phyloP scores from a whole-genome alignment of 495 filamentous ascomycete species.

The Rhizodiscina lignyota region DNA sequence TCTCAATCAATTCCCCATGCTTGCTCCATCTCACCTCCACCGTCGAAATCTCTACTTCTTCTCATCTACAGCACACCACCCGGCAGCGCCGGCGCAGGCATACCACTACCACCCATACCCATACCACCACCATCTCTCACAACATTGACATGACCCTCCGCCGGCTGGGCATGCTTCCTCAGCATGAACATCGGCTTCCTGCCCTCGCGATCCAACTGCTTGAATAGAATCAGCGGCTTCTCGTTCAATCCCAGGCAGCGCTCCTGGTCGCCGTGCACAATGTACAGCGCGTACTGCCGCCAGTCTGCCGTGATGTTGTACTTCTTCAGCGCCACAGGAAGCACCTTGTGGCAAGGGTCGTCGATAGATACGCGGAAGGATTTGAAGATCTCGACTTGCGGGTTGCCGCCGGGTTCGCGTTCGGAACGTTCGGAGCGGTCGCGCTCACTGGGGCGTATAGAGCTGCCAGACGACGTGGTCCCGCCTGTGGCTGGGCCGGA shows the following conservation, averaged over 20 bases:
- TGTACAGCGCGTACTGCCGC: constrained; percentile 93
- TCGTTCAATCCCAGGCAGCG: constrained; percentile 82
- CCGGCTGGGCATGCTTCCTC: constrained; percentile 39
- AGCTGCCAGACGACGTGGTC: too few relatives aligned
- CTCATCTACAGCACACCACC: background rate
- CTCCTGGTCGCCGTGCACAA: constrained; percentile 94
- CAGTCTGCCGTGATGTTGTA: constrained; percentile 97
- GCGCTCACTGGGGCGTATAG: too few relatives aligned
- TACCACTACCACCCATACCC: too few relatives aligned
- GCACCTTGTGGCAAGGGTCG: constrained; percentile 91
- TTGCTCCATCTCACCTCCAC: too few relatives aligned
- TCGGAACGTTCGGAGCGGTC: too few relatives aligned
- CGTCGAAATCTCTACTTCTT: too few relatives aligned
- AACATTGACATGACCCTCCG: constrained; percentile 16
- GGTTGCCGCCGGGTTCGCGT: too few relatives aligned
- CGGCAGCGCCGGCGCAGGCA: too few relatives aligned
- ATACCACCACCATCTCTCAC: background rate
- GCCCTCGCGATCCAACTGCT: constrained; percentile 89
- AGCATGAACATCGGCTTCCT: constrained; percentile 99
- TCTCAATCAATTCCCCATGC: too few relatives aligned
- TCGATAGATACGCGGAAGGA: constrained; percentile 95
- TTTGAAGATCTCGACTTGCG: constrained; percentile 84
- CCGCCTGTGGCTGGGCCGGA: too few relatives aligned
- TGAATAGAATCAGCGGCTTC: constrained; percentile 88
- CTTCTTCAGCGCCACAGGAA: constrained; percentile 88